Base-by-base conservation (phyloP, 2,329 filamentous ascomycete genomes). In the Aspergillus udagawae region DNA sequence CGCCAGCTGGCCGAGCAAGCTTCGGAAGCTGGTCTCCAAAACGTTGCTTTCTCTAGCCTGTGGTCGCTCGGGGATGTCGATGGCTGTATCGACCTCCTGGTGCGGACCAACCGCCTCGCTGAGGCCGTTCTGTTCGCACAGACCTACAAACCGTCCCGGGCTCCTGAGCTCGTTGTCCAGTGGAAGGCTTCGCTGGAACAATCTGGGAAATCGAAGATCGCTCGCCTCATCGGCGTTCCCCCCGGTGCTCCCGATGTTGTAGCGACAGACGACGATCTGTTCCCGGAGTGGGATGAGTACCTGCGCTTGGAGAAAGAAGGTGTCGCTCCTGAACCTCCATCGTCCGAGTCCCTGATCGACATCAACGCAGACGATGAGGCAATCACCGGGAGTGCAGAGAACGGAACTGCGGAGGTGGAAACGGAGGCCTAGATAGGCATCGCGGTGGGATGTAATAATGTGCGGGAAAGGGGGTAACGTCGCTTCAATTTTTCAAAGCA, bases 231-330 rank as follows among this genome's bases (percentile, higher is more conserved):
- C 54, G 93, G 90, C 59, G 83, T 91, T 0, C 94, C 94, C 0
- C 89, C 86, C 0, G 87, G 90, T 65, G 90, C 92, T 58, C 77
- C 76, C 2, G 81, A 82, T 59, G 60, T 67, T 38, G 57, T 63
- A n/a, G 61, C 64, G 14, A 78, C 79, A 6, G 83, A 86, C 59
- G 89, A 89, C 44, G 92, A 96, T 2, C 82, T 99, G 65, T 99
- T 99, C 78, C 93, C 93, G 0, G 91, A 97, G 69, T 99, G 94
- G 94, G 90, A 96, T 4, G 89, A 94, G 74, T 97, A 91, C 80
- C 72, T 97, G 65, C 82, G 83, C 69, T 72, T 96, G 60, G 94
- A 97, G 79, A 84, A 82, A 58, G 87, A 92, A 66, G 89, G 89
- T 3, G 81, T 80, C 3, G 70, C 76, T 63, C 57, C 74, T 63